Evolutionary conservation across 768 basidiomycete species (phyloP).

Genomic region (Suillus paluster): DNA sequence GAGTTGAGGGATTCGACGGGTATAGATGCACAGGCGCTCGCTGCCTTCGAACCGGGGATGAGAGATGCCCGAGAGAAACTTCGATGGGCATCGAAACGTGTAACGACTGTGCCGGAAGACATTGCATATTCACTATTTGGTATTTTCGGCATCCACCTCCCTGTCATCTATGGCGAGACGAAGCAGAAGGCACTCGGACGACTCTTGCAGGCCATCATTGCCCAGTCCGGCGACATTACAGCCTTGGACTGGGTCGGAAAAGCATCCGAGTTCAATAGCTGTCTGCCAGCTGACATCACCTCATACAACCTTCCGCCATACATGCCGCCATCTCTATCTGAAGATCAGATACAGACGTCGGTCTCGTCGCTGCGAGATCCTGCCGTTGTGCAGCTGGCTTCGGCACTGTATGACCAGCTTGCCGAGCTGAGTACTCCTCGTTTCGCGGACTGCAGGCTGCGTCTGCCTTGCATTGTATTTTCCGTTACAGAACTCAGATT

Average conservation of each 20-base stretch:
- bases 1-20: background rate
- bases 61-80: conserved; percentile 1
- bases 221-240: background rate
- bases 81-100: conserved; percentile 15
- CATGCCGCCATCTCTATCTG: background rate
- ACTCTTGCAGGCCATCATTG: background rate
- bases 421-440: background rate
- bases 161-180: conserved; percentile 16
- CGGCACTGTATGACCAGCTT: background rate
- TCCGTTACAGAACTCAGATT: background rate
- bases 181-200: conserved; percentile 1
- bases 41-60: background rate
- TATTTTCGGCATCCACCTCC: conserved; percentile 8
- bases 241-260: background rate
- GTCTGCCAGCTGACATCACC: background rate
- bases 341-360: background rate
- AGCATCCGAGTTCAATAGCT: background rate
- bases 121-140: conserved; percentile 16
- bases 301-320: background rate
- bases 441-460: background rate
- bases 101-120: conserved; percentile 17
- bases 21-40: background rate
- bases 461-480: background rate
- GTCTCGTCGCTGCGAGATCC: background rate
- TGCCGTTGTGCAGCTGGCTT: background rate